phyloP scores from a whole-genome alignment of 2,329 filamentous ascomycete genomes.

The Sporothrix variecibatus region DNA sequence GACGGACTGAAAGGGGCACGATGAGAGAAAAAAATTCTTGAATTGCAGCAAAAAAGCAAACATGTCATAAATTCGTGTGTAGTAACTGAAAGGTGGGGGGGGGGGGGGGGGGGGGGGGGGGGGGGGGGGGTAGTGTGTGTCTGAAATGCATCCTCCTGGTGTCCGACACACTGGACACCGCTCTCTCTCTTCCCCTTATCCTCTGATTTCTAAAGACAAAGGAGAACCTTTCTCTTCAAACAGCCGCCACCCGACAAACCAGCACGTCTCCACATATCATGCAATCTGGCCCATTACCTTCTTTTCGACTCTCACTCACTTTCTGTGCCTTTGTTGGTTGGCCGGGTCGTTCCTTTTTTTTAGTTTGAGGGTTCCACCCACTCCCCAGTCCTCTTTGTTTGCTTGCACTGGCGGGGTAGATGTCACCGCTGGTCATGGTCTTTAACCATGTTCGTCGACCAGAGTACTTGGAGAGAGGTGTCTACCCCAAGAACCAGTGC shows the following conservation, averaged over 20 bases:
- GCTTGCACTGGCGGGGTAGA: neutral
- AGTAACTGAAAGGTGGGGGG: too few species aligned
- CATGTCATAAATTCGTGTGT: neutral
- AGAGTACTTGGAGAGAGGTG: neutral
- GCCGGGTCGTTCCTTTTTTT: neutral
- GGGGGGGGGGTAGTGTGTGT: neutral
- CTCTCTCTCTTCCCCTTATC: neutral
- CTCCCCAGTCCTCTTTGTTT: slow-evolving; percentile 4
- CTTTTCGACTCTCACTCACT: neutral
- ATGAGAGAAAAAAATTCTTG: neutral
- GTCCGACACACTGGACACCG: slow-evolving; percentile 8
- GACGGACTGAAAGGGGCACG: slow-evolving; percentile 53
- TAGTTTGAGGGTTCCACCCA: neutral
- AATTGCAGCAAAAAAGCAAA: neutral
- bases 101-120: too few species aligned
- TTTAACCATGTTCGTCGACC: neutral
- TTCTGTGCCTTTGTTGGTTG: neutral
- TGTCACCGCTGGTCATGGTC: neutral
- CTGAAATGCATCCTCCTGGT: neutral
- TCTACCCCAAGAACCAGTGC: slow-evolving; percentile 10
- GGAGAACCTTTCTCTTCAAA: neutral
- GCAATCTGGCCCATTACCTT: neutral
- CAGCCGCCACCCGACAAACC: neutral
- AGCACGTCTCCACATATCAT: neutral
- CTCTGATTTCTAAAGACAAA: neutral